Conservation (phyloP, 2,329 filamentous ascomycete genomes). For the Orbilia brochopaga region DNA sequence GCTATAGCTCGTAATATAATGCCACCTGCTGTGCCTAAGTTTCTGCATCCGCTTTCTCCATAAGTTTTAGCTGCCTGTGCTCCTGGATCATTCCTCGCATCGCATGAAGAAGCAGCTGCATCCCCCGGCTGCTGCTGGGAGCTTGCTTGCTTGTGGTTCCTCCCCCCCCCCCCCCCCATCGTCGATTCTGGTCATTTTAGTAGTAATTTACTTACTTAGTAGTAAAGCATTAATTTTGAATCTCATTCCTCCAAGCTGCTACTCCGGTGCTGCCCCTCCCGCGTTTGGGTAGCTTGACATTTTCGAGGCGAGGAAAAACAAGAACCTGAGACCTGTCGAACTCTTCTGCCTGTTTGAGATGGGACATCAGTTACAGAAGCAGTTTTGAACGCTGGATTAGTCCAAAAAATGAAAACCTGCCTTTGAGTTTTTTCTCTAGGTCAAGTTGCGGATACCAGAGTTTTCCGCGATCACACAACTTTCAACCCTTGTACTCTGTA, state of each 20-base stretch:
- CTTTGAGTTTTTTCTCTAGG: conserved; percentile 31
- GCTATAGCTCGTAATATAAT: conserved; percentile 44
- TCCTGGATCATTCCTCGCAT: conserved; percentile 46
- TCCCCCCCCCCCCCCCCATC: too few relatives aligned
- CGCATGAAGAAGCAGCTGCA: conserved; percentile 41
- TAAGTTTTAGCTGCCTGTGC: conserved; percentile 29
- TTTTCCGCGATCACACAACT: conserved; percentile 40
- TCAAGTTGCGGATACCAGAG: conserved; percentile 47
- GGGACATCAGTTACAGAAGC: conserved; percentile 42
- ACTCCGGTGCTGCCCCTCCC: conserved; percentile 36
- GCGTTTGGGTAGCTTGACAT: conserved; percentile 42
- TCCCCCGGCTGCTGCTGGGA: conserved; percentile 13
- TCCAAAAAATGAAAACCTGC: conserved; percentile 22
- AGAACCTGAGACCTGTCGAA: conserved; percentile 45
- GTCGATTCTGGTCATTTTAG: background rate
- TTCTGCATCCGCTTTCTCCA: conserved; percentile 15
- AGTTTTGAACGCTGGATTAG: conserved; percentile 23
- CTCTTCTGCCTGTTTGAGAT: conserved; percentile 50
- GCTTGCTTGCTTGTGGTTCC: conserved; percentile 30
- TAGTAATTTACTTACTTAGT: too few relatives aligned
- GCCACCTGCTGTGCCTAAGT: conserved; percentile 22
- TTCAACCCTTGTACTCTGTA: conserved; percentile 46
- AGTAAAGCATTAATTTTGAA: conserved; percentile 3
- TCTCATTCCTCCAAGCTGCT: conserved; percentile 25
- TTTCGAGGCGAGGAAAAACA: conserved; percentile 1